Conservation (phyloP, 1,284 basidiomycete genomes). For the Malassezia globosa region DNA sequence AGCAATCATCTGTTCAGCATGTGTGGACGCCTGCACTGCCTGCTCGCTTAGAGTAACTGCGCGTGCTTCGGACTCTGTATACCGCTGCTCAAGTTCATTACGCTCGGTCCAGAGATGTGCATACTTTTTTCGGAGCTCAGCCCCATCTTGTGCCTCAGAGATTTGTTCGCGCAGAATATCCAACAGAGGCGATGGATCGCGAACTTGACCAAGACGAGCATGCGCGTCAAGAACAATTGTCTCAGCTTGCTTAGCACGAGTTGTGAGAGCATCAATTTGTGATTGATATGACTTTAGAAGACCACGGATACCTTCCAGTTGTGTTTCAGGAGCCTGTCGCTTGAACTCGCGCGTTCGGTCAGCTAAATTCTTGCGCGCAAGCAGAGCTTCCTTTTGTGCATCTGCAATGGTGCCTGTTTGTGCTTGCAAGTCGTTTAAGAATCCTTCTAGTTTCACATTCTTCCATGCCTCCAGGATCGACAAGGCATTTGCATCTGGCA, state of each 20-base stretch:
- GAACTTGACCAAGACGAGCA: constrained; percentile 64
- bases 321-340: constrained; percentile 25
- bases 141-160: background rate
- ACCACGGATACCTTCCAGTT: constrained; percentile 35
- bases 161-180: constrained; percentile 62
- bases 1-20: background rate
- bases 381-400: constrained; percentile 30
- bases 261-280: constrained; percentile 88
- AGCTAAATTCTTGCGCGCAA: constrained; percentile 35
- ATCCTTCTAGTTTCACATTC: constrained; percentile 22
- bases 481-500: constrained; percentile 20
- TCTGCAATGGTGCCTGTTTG: constrained; percentile 21
- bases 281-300: constrained; percentile 60
- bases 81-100: constrained; percentile 1
- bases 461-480: constrained; percentile 29
- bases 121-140: background rate
- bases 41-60: background rate
- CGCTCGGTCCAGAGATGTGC: background rate
- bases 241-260: constrained; percentile 78
- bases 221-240: constrained; percentile 75
- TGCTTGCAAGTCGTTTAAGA: constrained; percentile 22
- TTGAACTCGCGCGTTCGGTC: constrained; percentile 43
- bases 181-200: constrained; percentile 88
- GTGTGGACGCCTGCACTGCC: background rate
- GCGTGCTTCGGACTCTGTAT: constrained; percentile 9